These are phyloP conservation scores for Pichia sp. DNA, from an alignment of 1,139 yeast species.

Conservation along the genomic window DNA sequence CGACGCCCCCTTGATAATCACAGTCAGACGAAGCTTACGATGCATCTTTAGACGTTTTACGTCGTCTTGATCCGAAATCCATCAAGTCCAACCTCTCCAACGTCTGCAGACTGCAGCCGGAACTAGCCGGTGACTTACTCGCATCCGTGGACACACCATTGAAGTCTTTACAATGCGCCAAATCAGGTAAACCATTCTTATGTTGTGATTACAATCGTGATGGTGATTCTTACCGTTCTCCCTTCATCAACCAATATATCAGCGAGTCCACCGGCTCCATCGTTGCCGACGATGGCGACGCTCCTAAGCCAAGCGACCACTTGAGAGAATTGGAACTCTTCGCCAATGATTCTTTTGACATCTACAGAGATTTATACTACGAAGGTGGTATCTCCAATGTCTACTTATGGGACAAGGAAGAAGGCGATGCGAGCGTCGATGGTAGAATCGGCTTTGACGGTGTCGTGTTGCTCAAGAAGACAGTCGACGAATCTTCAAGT, in stretches of 20 bases:
- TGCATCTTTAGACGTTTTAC: constrained; percentile 82
- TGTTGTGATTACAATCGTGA: constrained; percentile 96
- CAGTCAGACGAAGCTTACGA: constrained; percentile 66
- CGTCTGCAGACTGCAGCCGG: constrained; percentile 76
- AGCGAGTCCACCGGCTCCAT: constrained; percentile 41
- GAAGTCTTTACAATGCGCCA: constrained; percentile 52
- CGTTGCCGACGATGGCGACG: constrained; percentile 52
- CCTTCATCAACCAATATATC: constrained; percentile 82
- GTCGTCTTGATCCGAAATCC: constrained; percentile 80
- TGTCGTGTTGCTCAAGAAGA: constrained; percentile 81
- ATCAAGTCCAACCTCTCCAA: constrained; percentile 61
- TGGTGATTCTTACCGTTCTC: constrained; percentile 89
- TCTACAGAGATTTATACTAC: constrained; percentile 89
- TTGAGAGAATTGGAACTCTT: constrained; percentile 74
- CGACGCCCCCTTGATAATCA: too few species aligned
- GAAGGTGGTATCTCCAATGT: constrained; percentile 92
- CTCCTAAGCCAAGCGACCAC: constrained; percentile 68
- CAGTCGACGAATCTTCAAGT: constrained; percentile 36
- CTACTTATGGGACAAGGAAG: constrained; percentile 87
- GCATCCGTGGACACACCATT: constrained; percentile 90
- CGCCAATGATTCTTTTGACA: constrained; percentile 90
- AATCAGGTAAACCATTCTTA: constrained; percentile 65
- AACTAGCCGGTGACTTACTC: constrained; percentile 81
- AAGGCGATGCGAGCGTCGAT: constrained; percentile 43
- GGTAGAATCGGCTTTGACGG: constrained; percentile 74